Evolutionary conservation across 176 grass and related monocot species (phyloP), one percentile per base, ranked within the genome.

Genomic region (Metroxylon sagu): DNA sequence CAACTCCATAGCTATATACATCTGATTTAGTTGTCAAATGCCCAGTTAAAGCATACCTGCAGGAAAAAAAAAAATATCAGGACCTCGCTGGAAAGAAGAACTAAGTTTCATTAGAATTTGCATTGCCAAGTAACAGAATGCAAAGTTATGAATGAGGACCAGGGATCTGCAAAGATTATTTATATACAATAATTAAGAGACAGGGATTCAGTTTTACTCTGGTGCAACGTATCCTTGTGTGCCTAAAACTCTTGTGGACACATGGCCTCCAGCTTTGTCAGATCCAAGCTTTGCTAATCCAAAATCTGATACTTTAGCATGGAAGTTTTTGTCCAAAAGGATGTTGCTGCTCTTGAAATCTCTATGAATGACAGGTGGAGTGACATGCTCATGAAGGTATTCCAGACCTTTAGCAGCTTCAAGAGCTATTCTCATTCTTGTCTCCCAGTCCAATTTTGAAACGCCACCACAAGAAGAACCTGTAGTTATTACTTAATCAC

Each of bases 341-440:
- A 98, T 98, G 71, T 98, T 98, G 79, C 93, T 92, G 76, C 84
- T 98, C 79, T 98, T 98, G 81, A 98, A 92, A 71, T 98, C 88
- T 65, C 87, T 82, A 59, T 98, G 93, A 72, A 98, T 92, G 64
- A 98, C 84, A 54, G 93, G 84, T 57, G 88, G 84, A 59, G 56
- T 83, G 50, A 91, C 84, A 16, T 70, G 87, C 79, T 98, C 93
- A 17, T 98, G 93, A 70, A 98, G 87, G 78, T 92, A 98, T 65
- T 98, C 87, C 29, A 98, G 74, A 67, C 93, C 93, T 91, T 88
- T 92, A 61, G 93, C 87, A 60, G 93, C 84, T 88, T 98, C 81
- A 77, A 98, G 85, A 55, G 93, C 93, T 66, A 98, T 98, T 78
- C 71, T 84, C 87, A 92, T 77, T 79, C 93, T 82, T 21, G 87